Evolutionary conservation across 805 yeast genomes (phyloP), one percentile per base, ranked within the genome.

Genomic region (Naumovozyma castellii): DNA sequence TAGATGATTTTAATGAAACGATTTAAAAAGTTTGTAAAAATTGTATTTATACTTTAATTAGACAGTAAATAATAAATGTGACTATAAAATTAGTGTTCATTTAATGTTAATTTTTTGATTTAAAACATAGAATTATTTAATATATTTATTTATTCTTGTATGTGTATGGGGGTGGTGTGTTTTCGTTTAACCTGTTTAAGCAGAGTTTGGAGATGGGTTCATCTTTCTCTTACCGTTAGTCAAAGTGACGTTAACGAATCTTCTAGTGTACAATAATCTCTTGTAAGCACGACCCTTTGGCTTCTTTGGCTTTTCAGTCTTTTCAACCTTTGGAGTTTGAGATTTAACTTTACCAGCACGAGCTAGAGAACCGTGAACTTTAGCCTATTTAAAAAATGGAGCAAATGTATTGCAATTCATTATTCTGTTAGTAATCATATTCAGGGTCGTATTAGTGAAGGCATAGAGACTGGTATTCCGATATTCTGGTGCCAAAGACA

Each of bases 331-430:
- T 75, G 98, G 97, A 72, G 97, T 88, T 79, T 85, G 94, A 71
- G 97, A 87, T 78, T 88, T 90, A 76, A 92, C 98, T 78, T 92
- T 90, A 85, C 99, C 99, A 78, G 99, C 99, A 87, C 97, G 97
- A 79, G 98, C 95, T 81, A 92, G 83, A 75, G 97, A 88, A 75
- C 99, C 99, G 95, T 92, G 99, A 80, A 88, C 97, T 86, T 92
- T 92, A 78, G 95, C 98, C 98, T 84, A 65, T 58, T 50, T 47
- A 42, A 29, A 46, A 18, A n/a, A n/a, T n/a, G n/a, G 27, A 22
- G 10, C 27, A 22, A 10, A 22, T 22, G 6, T 22, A 22, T 22
- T 22, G 9, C 27, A n/a, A n/a, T n/a, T n/a, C n/a, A n/a, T n/a
- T n/a, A n/a, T n/a, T n/a, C 10, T 22, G 27, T 22, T 22, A 22